Conservation (phyloP, 169 alveolate genomes). For the Perkinsus marinus region DNA sequence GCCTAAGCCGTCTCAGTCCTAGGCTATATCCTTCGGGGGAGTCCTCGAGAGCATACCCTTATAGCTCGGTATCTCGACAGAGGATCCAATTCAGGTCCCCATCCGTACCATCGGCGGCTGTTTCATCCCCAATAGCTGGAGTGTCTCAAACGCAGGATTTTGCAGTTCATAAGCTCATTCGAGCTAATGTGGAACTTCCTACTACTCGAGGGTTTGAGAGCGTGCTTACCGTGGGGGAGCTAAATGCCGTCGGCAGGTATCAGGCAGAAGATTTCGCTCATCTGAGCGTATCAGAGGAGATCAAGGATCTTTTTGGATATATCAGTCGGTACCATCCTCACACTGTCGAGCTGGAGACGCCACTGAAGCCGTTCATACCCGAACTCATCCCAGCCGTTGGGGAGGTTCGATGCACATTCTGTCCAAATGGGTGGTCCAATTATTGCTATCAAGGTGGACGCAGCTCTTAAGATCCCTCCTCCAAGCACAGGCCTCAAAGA, state of each 20-base stretch:
- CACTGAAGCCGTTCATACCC: slow-evolving; percentile 58
- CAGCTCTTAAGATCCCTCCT: not conserved
- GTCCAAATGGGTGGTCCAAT: not conserved
- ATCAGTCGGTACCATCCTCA: slow-evolving; percentile 48
- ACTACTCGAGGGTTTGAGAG: not conserved
- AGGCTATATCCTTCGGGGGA: no score
- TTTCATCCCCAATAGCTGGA: not conserved
- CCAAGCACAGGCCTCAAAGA: not conserved
- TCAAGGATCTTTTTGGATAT: slow-evolving; percentile 49
- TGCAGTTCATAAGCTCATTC: not conserved
- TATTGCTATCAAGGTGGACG: not conserved
- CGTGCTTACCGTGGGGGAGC: not conserved
- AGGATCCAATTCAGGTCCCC: no score
- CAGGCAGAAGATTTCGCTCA: slow-evolving; percentile 53
- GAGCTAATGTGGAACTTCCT: not conserved
- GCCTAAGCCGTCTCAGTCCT: no score
- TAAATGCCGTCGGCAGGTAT: slow-evolving; percentile 10
- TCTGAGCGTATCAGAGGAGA: slow-evolving; percentile 40
- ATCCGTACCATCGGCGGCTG: not conserved
- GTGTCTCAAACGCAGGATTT: not conserved
- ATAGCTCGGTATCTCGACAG: no score
- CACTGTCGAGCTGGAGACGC: slow-evolving; percentile 51
- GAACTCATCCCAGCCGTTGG: slow-evolving; percentile 65
- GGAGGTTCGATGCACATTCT: not conserved
- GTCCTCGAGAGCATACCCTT: no score